Evolutionary conservation across 139 green algal genomes (phyloP).

Genomic region (Coelastrella sp.): DNA sequence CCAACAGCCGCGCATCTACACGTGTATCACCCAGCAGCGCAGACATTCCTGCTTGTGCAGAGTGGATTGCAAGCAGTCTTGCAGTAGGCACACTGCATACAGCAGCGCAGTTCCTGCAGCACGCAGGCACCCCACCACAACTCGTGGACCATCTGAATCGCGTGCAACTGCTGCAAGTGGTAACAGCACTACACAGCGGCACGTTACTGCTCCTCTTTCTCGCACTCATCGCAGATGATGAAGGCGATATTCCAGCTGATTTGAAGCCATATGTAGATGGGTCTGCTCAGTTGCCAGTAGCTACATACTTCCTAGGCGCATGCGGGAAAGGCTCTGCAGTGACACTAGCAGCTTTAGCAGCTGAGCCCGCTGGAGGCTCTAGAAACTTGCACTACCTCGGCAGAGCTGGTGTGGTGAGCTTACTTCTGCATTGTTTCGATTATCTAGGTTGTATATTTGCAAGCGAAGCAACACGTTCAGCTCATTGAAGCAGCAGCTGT

Average conservation of each 20-base stretch:
- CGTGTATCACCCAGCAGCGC: neutral
- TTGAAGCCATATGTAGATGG: slow-evolving; percentile 68
- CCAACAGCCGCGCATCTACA: no score
- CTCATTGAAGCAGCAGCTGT: no score
- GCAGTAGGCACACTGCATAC: no score
- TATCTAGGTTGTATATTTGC: no score
- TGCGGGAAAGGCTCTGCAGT: slow-evolving; percentile 54
- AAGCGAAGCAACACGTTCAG: no score
- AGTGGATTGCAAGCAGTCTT: no score
- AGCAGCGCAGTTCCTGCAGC: no score
- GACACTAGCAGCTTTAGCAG: neutral
- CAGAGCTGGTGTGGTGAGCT: neutral
- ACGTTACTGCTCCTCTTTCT: neutral
- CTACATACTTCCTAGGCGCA: slow-evolving; percentile 84
- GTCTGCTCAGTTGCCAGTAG: slow-evolving; percentile 63
- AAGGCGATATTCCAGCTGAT: slow-evolving; percentile 57
- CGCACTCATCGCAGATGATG: slow-evolving; percentile 44
- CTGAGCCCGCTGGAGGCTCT: neutral
- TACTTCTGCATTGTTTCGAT: neutral
- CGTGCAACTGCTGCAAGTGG: no score
- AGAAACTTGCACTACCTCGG: neutral
- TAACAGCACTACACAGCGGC: no score
- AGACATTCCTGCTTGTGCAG: neutral
- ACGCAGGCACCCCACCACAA: no score
- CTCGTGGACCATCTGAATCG: no score